Evolutionary conservation across 2,329 filamentous ascomycete species (phyloP), one percentile per base, ranked within the genome.

Genomic region (Arthroderma uncinatum): DNA sequence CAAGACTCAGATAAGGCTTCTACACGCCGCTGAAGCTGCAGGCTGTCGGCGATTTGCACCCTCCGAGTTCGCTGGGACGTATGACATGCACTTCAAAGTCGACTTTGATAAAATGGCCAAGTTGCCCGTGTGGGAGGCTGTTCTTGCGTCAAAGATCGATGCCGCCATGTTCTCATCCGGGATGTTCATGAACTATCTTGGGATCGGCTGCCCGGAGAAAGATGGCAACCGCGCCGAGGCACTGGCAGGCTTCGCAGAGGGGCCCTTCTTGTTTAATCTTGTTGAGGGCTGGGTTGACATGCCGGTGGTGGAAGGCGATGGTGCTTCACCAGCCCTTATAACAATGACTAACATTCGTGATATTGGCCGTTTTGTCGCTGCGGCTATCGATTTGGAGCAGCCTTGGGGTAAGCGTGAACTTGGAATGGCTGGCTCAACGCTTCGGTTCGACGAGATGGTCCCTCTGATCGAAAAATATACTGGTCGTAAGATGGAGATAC

Each of bases 1-100:
- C n/a, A 58, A 59, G 6, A 60, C 68, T 4, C 73, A 79, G 54
- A 65, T 74, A 3, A 68, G 68, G 2, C 67, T 79, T 0, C 68
- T 72, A 2, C 67, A 66, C 5, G 77, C 76, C 2, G 68, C 73
- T 0, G 73, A 74, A 55, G 64, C 67, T 28, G 74, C 73, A 0
- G 74, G 75, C 0, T 71, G 77, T 1, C 65, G 67, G 40, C 70
- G 77, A 7, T 79, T 77, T 58, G 70, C 77, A 2, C 76, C 76
- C 1, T 73, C 71, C 44, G 71, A 71, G 57, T 78, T 74, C 25
- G 68, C 65, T 0, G 42, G 62, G 3, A 61, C 64, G 4, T 55
- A 61, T 4, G n/a, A 58, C 2, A 57, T 61, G 8, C 62, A 64
- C 1, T 28, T 53, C 1, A 58, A 58, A 19, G 60, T 70, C 10